Conservation (phyloP, 768 basidiomycete genomes). For the Trametes maxima region DNA sequence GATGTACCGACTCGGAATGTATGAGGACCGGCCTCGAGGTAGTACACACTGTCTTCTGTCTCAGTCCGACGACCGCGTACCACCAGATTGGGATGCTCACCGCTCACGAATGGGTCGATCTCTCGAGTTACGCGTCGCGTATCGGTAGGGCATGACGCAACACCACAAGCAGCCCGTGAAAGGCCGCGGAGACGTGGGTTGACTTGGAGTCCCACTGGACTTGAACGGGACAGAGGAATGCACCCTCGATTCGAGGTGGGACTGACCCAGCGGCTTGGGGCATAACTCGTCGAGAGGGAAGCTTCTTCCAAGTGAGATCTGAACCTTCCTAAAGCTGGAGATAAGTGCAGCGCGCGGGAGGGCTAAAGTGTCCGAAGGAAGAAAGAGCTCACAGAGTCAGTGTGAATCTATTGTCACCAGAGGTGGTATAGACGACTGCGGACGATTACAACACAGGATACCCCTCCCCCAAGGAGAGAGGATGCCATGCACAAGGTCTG, state of each 20-base stretch:
- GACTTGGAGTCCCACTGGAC: not conserved
- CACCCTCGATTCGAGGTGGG: not conserved
- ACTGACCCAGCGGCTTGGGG: not conserved
- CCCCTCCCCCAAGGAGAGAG: not conserved
- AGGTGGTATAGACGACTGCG: slow-evolving; percentile 4
- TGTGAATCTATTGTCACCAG: slow-evolving; percentile 5
- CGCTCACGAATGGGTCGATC: not conserved
- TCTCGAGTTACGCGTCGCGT: not conserved
- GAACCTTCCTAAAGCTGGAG: slow-evolving; percentile 5
- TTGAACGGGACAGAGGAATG: not conserved
- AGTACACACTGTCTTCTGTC: not conserved
- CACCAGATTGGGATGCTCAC: slow-evolving; percentile 1
- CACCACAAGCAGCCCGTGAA: not conserved
- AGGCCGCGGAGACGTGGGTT: not conserved
- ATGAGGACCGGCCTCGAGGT: slow-evolving; percentile 12
- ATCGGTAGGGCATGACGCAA: not conserved
- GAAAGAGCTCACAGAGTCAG: not conserved
- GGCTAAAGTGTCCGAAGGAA: slow-evolving; percentile 10
- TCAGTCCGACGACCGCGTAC: not conserved
- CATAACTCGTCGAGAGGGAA: not conserved
- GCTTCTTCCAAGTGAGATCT: slow-evolving; percentile 3
- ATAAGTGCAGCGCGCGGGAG: not conserved
- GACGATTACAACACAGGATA: not conserved
- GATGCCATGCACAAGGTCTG: slow-evolving; percentile 3
- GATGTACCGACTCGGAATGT: not conserved